Base-by-base conservation (phyloP, 2,329 filamentous ascomycete species). In the Penicillium crustosum region DNA sequence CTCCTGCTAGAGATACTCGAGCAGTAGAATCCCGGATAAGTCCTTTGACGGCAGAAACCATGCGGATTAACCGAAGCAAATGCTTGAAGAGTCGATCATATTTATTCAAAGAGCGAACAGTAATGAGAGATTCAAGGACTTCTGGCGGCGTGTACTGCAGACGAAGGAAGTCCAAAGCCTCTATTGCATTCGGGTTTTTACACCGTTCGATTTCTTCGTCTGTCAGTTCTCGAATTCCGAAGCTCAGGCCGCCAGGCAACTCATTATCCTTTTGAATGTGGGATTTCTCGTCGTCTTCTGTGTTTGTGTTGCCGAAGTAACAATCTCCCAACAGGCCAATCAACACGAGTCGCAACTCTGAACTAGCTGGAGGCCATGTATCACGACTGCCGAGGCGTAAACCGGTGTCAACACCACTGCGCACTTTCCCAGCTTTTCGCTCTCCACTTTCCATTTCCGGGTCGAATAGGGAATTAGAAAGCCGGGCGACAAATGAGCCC, bases 281-380 rank as follows among this genome's bases (percentile, higher is more conserved):
- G 31, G 55, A 57, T 38, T 66, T 62, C n/a, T 67, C 64, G 19
- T 64, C 53, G 33, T 53, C 49, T 2, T 68, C 59, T 7, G 59
- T 45, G 17, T 61, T 61, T 31, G 63, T 55, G 21, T 60, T 67
- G 6, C 74, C 73, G 47, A 77, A 75, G 65, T 91, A 91, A 62
- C 86, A 90, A 62, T 97, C 93, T 2, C 84, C 83, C 7, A 97
- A 78, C 0, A 97, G 83, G 0, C 91, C 92, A 83, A 93, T 95
- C 19, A 99, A 80, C 0, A 91, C 91, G 6, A 97, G 81, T 10
- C 92, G 86, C n/a, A 99, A 78, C 72, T 97, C 94, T 0, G 93
- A 97, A 72, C 90, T 95, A 25, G 92, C 92, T 5, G 94, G 94
- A 27, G 94, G 94, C 94, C 94, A 97, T 33, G 83, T 90, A 55